phyloP scores from a whole-genome alignment of 2,329 filamentous ascomycete species.

The Colletotrichum zoysiae region DNA sequence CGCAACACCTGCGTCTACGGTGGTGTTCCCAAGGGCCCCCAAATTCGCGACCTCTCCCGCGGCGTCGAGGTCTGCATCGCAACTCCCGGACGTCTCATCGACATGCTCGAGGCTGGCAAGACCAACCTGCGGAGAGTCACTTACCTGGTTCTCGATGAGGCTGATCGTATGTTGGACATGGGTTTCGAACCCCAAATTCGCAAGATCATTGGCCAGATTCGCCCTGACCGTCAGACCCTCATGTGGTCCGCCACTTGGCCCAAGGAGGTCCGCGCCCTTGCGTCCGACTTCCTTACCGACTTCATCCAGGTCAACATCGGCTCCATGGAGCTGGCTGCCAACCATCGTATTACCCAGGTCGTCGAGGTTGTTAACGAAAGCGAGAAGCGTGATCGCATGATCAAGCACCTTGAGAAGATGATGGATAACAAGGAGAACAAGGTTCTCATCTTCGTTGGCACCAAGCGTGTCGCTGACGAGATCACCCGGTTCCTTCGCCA shows the following conservation, averaged over 20 bases:
- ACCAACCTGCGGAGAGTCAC: conserved; percentile 98
- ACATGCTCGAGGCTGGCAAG: conserved; percentile 98
- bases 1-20: conserved; percentile 99
- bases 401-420: conserved; percentile 96
- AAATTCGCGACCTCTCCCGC: conserved; percentile 93
- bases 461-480: conserved; percentile 96
- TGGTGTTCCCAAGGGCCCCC: conserved; percentile 96
- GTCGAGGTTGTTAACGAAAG: conserved; percentile 96
- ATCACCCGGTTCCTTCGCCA: conserved; percentile 98
- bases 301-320: conserved; percentile 99
- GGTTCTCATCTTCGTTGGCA: conserved; percentile 92
- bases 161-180: conserved; percentile 99
- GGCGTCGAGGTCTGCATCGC: conserved; percentile 99
- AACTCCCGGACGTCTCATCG: conserved; percentile 96
- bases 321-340: conserved; percentile 94
- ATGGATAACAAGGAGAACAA: conserved; percentile 98
- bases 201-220: conserved; percentile 98
- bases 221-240: conserved; percentile 97
- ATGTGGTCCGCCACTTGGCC: conserved; percentile 99
- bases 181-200: conserved; percentile 99
- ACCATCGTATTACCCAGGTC: conserved; percentile 97
- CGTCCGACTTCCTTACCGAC: conserved; percentile 89
- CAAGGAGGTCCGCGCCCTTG: conserved; percentile 95
- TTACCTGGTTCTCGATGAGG: conserved; percentile 98
- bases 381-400: conserved; percentile 98